Base-by-base conservation (phyloP, 768 basidiomycete species). In the Neoboletus brunneissimus region DNA sequence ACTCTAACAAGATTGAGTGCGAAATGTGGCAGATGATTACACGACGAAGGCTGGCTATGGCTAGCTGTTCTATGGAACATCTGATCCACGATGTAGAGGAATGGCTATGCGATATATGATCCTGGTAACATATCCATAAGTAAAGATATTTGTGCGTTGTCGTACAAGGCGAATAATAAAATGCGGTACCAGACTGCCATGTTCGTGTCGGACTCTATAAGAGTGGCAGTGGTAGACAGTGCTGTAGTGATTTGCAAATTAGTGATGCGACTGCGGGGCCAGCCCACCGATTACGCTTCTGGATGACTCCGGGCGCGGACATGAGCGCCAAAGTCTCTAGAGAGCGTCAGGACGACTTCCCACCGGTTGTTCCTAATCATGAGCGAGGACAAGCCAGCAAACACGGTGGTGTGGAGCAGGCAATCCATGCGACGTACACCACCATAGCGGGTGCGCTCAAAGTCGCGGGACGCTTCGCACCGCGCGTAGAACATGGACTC, bases 401-500 rank as follows among this genome's bases (percentile, higher is more conserved):
- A 85, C 48, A 72, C 53, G 15, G 76, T 79, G 48, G 80, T 80
- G 48, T 71, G 68, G 37, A 81, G 72, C 27, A 86, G 57, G 61
- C 74, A 81, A 54, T 86, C 84, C 27, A 77, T 69, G 31, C 82
- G 73, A 60, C 77, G 65, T 1, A 83, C 69, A 6, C 83, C 83
- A 5, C 68, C 65, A 13, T 66, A 63, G 23, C 75, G 75, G 22
- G 73, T 69, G 49, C 53, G 66, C 18, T 64, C 60, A 27, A 76
- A 76, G 53, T 79, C 58, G 6, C 58, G 59, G 3, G 80, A 73
- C 10, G 67, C 63, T 22, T 65, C 67, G 72, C 81, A 83, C 15
- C 84, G 80, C 22, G 67, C 59, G 41, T 81, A 74, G 54, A 80
- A 84, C 1, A 74, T 69, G 4, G 53, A 42, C 48, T 75, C 72